Evolutionary conservation across 371 early-diverging fungal genomes (phyloP), one percentile per base, ranked within the genome.

Genomic region (Mortierella sp.): DNA sequence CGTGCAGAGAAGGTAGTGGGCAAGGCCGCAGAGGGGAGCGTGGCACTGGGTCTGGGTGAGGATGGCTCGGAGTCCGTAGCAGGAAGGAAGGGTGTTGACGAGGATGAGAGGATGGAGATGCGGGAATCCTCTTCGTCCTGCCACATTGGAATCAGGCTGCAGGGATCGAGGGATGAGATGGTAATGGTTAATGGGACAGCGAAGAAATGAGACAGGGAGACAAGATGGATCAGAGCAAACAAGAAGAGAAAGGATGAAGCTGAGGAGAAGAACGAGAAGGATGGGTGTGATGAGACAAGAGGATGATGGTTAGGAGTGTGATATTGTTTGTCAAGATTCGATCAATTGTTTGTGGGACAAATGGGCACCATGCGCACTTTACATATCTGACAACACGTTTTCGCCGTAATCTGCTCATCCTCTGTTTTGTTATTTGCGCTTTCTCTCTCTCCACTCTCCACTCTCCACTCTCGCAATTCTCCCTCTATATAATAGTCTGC

Each of bases 11-110:
- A 64, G 47, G 52, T 52, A 26, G 50, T 46, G 31, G 75, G 68
- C n/a, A 68, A 19, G 46, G 64, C 34, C 1, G 75, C 34, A n/a
- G 75, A 67, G 11, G 75, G 67, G 28, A 68, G 50, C 7, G 60
- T 30, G 34, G 47, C 50, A 8, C 67, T 34, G 8, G 51, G 60
- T 21, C 46, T 53, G 21, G 73, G 68, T 14, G 72, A 65, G 9
- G 62, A 52, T 4, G 62, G 61, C 39, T 61, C 67, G 23, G 67
- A 49, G 17, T 56, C 55, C 21, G 41, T 42, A 21, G 54, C 44
- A 47, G 55, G 26, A 50, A 54, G 39, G 48, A 46, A 41, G 34
- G 56, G 32, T n/a, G 51, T 21, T 19, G 50, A 24, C 27, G 27
- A 19, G 23, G 46, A 21, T 21, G 50, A 23, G 37, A 39, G 31